phyloP scores from a whole-genome alignment of 495 filamentous ascomycete species.

The Trichoderma orchidacearum region DNA sequence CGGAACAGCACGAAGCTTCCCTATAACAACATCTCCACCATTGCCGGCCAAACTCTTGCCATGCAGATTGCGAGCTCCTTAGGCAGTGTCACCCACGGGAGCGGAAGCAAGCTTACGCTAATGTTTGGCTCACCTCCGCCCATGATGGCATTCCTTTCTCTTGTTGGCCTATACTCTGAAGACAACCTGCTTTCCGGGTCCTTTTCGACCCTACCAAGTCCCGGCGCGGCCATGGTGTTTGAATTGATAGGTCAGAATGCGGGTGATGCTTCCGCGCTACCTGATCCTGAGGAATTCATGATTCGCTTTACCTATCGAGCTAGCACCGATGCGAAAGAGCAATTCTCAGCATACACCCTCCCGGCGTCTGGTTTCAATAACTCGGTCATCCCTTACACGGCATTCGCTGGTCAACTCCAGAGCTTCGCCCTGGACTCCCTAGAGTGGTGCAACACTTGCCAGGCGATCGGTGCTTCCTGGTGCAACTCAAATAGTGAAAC shows the following conservation, averaged over 20 bases:
- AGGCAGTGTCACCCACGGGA: constrained; percentile 6
- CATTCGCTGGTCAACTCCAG: constrained; percentile 13
- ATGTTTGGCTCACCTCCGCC: constrained; percentile 29
- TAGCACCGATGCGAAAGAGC: constrained; percentile 10
- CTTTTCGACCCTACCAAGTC: constrained; percentile 15
- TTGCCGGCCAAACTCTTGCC: constrained; percentile 27
- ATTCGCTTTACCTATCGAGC: constrained; percentile 28
- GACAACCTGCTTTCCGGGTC: constrained; percentile 4
- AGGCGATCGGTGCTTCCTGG: constrained; percentile 5
- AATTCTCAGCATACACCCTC: constrained; percentile 14
- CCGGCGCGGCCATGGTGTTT: constrained; percentile 26
- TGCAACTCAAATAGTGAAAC: not conserved
- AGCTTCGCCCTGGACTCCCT: constrained; percentile 10
- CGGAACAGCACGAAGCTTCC: not conserved
- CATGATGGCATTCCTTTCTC: constrained; percentile 25
- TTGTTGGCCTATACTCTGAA: constrained; percentile 11
- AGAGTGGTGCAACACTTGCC: constrained; percentile 19
- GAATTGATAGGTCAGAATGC: constrained; percentile 19
- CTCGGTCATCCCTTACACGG: constrained; percentile 10
- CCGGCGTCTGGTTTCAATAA: constrained; percentile 16
- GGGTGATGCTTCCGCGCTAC: constrained; percentile 7
- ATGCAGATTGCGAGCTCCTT: constrained; percentile 13
- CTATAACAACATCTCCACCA: constrained; percentile 23
- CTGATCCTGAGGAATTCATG: constrained; percentile 11
- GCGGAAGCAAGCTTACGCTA: constrained; percentile 20